Conservation (phyloP, 768 basidiomycete genomes). For the Lactarius hatsudake region DNA sequence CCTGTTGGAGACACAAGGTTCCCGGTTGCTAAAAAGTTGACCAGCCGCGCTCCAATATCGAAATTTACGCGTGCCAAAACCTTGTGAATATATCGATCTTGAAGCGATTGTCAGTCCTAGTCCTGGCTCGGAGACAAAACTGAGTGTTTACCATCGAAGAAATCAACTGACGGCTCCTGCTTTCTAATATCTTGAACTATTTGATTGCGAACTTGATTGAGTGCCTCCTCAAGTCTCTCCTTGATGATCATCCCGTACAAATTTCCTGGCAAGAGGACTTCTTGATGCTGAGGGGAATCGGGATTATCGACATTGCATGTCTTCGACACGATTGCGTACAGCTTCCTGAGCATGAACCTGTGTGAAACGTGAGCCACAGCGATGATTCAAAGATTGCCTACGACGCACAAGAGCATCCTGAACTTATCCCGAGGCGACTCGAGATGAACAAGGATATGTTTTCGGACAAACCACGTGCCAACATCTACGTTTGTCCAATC, state of each 20-base stretch:
- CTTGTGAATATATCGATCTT: slow-evolving; percentile 81
- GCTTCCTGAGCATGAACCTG: slow-evolving; percentile 96
- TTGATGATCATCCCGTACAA: slow-evolving; percentile 98
- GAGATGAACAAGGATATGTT: slow-evolving; percentile 88
- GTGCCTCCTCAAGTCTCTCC: slow-evolving; percentile 88
- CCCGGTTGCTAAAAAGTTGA: slow-evolving; percentile 96
- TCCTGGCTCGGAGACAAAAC: background rate
- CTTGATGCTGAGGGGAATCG: slow-evolving; percentile 98
- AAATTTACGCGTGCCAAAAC: slow-evolving; percentile 76
- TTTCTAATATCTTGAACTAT: slow-evolving; percentile 74
- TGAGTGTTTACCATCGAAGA: slow-evolving; percentile 70
- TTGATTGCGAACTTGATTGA: slow-evolving; percentile 67
- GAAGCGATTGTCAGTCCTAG: slow-evolving; percentile 8
- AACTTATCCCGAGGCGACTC: slow-evolving; percentile 89
- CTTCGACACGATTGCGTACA: slow-evolving; percentile 87
- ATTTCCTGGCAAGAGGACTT: slow-evolving; percentile 89
- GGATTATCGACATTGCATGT: slow-evolving; percentile 93
- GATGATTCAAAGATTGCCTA: background rate
- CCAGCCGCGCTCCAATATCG: slow-evolving; percentile 85
- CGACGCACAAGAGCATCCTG: slow-evolving; percentile 82
- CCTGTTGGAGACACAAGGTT: slow-evolving; percentile 94
- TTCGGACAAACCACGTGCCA: slow-evolving; percentile 79
- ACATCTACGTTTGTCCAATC: slow-evolving; percentile 86
- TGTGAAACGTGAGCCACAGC: background rate
- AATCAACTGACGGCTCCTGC: slow-evolving; percentile 74